Percentiles rank a stretch among this genome's conserved stretches.
These are phyloP conservation scores for Pogostemon cablin DNA, from an alignment of 257 asterid genomes.

Conservation along the genomic window DNA sequence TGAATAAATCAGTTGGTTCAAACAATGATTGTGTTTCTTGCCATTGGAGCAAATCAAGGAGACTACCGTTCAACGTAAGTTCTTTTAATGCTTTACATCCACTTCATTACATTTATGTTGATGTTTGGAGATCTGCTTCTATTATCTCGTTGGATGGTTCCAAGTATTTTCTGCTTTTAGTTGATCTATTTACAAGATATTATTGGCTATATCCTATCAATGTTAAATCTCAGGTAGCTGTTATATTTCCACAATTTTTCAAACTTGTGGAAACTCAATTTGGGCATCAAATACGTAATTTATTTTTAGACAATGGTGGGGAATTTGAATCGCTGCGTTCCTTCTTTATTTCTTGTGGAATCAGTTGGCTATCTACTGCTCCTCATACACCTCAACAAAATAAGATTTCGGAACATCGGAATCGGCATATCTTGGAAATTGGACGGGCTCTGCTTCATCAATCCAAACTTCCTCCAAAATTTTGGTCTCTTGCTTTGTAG, in stretches of 20 bases:
- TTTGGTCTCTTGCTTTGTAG: neutral
- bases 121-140: neutral
- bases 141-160: neutral
- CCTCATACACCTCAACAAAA: conserved; percentile 4
- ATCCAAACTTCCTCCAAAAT: neutral
- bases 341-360: neutral
- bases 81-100: neutral
- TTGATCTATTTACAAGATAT: no score
- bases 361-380: neutral
- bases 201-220: neutral
- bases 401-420: neutral
- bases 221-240: neutral
- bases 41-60: no score
- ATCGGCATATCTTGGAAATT: neutral
- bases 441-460: neutral
- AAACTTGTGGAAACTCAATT: neutral
- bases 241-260: neutral
- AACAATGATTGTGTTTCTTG: neutral
- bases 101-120: neutral
- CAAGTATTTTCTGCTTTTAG: no score
- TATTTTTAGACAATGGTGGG: neutral
- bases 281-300: neutral
- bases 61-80: no score
- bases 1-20: neutral
- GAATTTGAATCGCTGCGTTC: neutral